phyloP scores from a whole-genome alignment of 2,329 filamentous ascomycete species.

The Scytalidium lignicola region DNA sequence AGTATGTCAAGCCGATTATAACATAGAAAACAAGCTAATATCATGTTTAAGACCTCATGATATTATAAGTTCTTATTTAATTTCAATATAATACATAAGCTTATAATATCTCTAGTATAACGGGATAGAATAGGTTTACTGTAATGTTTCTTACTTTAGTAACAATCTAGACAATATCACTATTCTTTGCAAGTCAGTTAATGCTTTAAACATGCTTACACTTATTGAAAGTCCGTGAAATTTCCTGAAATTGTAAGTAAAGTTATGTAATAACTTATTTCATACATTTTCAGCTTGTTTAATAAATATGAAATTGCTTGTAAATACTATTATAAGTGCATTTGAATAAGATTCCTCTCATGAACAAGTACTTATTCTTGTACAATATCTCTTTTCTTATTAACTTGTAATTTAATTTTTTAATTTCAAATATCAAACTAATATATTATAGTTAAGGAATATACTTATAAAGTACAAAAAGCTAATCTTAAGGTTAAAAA shows the following conservation, averaged over 20 bases:
- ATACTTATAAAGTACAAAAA: not conserved
- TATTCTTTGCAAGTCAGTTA: conserved; percentile 55
- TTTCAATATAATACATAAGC: not conserved
- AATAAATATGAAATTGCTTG: no score
- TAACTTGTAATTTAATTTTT: no score
- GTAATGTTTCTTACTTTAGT: conserved; percentile 52
- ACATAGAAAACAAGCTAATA: not conserved
- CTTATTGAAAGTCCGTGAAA: not conserved
- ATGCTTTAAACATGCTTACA: conserved; percentile 17
- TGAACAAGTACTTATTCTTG: no score
- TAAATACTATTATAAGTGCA: no score
- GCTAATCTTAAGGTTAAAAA: conserved; percentile 1
- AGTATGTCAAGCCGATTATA: not conserved
- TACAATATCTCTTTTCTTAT: no score
- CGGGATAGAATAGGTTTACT: conserved; percentile 52
- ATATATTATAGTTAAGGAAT: not conserved
- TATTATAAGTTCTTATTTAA: not conserved
- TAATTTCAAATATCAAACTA: not conserved
- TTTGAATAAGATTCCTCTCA: no score
- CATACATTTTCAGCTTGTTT: no score
- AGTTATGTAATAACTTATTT: not conserved
- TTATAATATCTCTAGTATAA: conserved; percentile 33
- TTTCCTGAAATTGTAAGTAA: no score
- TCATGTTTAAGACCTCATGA: not conserved
- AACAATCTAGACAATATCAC: conserved; percentile 51